These are phyloP conservation scores for Pyropia yezoensis DNA, from an alignment of 23 red algal genomes.

Conservation along the genomic window DNA sequence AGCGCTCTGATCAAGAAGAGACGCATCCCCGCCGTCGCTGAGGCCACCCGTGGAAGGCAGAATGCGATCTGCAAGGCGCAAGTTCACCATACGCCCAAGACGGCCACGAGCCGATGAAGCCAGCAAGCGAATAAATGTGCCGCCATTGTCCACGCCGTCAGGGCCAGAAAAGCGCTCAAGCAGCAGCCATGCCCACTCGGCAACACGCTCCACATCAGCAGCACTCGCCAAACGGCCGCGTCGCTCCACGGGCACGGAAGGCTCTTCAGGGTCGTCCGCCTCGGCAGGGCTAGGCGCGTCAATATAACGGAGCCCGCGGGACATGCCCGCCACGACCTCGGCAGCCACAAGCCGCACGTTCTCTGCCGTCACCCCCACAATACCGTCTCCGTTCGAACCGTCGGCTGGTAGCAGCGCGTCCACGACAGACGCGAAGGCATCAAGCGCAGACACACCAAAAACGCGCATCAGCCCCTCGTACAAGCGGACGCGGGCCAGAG, in stretches of 20 bases:
- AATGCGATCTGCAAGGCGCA: slow-evolving; percentile 17
- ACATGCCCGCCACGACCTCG: slow-evolving; percentile 61
- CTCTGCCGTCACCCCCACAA: slow-evolving; percentile 58
- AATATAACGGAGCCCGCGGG: slow-evolving; percentile 26
- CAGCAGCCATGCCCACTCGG: slow-evolving; percentile 2
- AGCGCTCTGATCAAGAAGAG: slow-evolving; percentile 39
- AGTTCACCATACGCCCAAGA: slow-evolving; percentile 17
- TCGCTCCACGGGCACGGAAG: not conserved
- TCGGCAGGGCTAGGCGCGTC: not conserved
- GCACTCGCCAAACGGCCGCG: slow-evolving; percentile 4
- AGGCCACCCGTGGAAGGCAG: not conserved
- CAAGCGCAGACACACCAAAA: slow-evolving; percentile 34
- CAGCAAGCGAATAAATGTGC: slow-evolving; percentile 47
- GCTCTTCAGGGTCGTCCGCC: slow-evolving; percentile 16
- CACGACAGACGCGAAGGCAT: slow-evolving; percentile 18
- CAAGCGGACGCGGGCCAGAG: slow-evolving; percentile 38
- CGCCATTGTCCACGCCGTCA: slow-evolving; percentile 55
- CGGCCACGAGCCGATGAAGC: slow-evolving; percentile 17
- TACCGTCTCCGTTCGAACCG: slow-evolving; percentile 26
- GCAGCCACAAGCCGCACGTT: slow-evolving; percentile 45
- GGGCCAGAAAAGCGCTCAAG: slow-evolving; percentile 46
- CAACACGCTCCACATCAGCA: not conserved
- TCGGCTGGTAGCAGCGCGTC: slow-evolving; percentile 27
- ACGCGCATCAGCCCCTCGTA: slow-evolving; percentile 33
- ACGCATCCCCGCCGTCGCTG: slow-evolving; percentile 20